Conservation (phyloP, 2,329 filamentous ascomycete species). For the Oidium heveae region DNA sequence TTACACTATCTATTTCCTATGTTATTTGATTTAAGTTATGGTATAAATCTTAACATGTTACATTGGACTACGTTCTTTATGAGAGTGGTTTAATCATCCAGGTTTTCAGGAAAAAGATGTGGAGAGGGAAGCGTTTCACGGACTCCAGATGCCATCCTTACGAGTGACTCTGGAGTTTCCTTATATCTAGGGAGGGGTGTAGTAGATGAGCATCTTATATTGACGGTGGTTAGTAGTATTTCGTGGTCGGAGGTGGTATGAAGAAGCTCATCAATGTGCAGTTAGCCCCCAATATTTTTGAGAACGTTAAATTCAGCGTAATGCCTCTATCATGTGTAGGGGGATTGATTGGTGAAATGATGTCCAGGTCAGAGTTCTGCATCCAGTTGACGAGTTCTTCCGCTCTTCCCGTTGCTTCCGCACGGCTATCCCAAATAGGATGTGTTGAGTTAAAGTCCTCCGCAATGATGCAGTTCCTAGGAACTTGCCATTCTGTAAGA, state of each 20-base stretch:
- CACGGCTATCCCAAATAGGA: neutral
- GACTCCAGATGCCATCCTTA: neutral
- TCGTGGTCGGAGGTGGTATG: neutral
- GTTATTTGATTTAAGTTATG: neutral
- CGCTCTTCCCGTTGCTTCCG: neutral
- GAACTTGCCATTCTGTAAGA: neutral
- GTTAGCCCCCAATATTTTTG: neutral
- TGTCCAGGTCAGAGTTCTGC: neutral
- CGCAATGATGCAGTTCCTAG: neutral
- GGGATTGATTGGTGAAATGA: neutral
- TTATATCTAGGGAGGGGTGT: neutral
- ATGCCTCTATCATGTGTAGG: neutral
- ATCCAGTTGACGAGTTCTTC: neutral
- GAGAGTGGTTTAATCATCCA: neutral
- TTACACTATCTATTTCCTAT: neutral
- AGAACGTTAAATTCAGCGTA: neutral
- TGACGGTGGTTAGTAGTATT: neutral
- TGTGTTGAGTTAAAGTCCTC: neutral
- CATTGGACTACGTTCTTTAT: neutral
- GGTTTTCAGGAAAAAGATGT: neutral
- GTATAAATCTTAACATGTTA: neutral
- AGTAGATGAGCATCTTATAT: neutral
- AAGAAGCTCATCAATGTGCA: neutral
- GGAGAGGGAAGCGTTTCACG: neutral
- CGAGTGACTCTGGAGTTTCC: neutral